Evolutionary conservation across 140 eudicot species (phyloP).

Genomic region (Senecio squalidus): DNA sequence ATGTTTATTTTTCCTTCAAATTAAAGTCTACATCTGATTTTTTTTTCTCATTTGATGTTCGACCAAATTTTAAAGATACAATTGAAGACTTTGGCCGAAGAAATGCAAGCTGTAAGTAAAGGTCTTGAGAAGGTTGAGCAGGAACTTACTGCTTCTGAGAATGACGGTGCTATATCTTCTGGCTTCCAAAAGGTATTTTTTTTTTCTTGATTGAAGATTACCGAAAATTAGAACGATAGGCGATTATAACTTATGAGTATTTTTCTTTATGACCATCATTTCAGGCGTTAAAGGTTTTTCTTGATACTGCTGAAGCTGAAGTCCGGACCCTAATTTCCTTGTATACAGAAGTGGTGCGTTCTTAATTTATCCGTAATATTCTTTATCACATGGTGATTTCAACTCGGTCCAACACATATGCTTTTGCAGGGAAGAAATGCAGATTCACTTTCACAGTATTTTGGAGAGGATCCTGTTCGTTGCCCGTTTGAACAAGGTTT

Average conservation of each 20-base stretch:
- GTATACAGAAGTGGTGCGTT: constrained; percentile 93
- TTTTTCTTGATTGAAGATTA: constrained; percentile 5
- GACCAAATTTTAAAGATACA: constrained; percentile 52
- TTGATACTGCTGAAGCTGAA: constrained; percentile 98
- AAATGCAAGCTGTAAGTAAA: constrained; percentile 99
- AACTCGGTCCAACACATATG: not conserved
- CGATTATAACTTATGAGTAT: constrained; percentile 1
- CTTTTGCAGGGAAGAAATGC: constrained; percentile 94
- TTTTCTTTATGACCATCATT: constrained; percentile 11
- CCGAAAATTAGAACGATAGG: not conserved
- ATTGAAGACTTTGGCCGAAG: constrained; percentile 95
- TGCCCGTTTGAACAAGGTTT: constrained; percentile 99
- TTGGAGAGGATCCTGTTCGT: constrained; percentile 97
- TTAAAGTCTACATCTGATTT: not conserved
- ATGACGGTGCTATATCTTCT: constrained; percentile 77
- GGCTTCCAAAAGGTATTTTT: constrained; percentile 83
- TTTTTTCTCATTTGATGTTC: constrained; percentile 1
- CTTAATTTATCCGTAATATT: not conserved
- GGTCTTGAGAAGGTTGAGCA: constrained; percentile 99
- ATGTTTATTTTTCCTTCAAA: not conserved
- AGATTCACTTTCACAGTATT: constrained; percentile 86
- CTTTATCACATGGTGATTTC: not conserved
- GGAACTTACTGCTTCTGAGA: constrained; percentile 87
- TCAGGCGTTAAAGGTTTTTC: constrained; percentile 89
- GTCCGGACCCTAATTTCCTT: constrained; percentile 83